Evolutionary conservation across 75 land plant species (phyloP), one percentile per base, ranked within the genome.

Genomic region (Cupressus sempervirens): DNA sequence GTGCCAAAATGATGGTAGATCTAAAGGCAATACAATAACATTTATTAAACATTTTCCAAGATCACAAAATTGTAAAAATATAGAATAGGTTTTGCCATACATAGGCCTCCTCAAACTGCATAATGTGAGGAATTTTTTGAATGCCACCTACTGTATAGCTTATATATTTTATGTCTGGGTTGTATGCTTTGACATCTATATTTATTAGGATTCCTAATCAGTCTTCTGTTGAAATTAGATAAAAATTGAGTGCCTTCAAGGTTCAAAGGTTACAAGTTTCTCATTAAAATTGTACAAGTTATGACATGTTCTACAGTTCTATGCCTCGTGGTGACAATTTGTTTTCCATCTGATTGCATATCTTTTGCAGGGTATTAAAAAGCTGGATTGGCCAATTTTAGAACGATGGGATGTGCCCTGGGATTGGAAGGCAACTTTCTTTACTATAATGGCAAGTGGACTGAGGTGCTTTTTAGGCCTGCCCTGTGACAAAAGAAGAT

Each of bases 341-440:
- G 10, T 20, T 29, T 79, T 43, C 48, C 45, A 43, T 45, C 81
- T 29, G n/a, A 23, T 79, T 79, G n/a, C 48, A 79, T 4, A 29
- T 79, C 20, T 45, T 79, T 26, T 41, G n/a, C 81, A 79, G 81
- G 46, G 81, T 43, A 26, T 76, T 38, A 36, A 11, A 79, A 84
- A 54, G 40, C 5, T 34, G 70, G 90, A 86, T 16, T 93, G 90
- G 94, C 88, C 88, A 0, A 85, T 93, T 20, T 83, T 92, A 23
- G 70, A 86, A 72, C 87, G 92, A 0, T 93, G 95, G 95, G 92
- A 93, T 68, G 93, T 93, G 41, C 93, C 95, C 0, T 93, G 95
- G 95, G 83, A 86, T 18, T 92, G 95, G 95, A 91, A 86, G 84
- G 92, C 91, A 79, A 86, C 89, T 81, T 68, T 87, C 4, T 76